These are phyloP conservation scores for Magnusiomyces clavatus DNA, from an alignment of 1,139 yeast species.

Conservation along the genomic window DNA sequence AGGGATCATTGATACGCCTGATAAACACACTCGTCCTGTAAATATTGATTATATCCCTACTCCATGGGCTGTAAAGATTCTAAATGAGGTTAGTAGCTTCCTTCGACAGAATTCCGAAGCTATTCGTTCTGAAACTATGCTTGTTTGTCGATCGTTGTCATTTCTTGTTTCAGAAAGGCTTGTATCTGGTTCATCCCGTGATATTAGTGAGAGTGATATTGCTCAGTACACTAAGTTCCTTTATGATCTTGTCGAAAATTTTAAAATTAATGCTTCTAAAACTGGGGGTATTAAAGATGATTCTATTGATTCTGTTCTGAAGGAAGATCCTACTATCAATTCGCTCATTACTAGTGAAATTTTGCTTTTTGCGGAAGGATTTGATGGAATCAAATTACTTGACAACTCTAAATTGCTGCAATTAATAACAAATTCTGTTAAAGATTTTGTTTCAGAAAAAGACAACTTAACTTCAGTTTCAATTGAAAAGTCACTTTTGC, in stretches of 20 bases:
- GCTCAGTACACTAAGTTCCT: constrained; percentile 5
- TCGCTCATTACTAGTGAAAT: not conserved
- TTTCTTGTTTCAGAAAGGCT: constrained; percentile 5
- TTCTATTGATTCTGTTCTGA: not conserved
- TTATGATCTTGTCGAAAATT: constrained; percentile 5
- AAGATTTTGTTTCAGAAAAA: too few relatives aligned
- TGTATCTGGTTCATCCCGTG: not conserved
- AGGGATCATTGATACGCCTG: not conserved
- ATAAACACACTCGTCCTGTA: not conserved
- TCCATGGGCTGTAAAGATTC: constrained; percentile 19
- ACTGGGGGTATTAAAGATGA: not conserved
- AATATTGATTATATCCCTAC: constrained; percentile 8
- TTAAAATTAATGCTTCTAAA: constrained; percentile 1
- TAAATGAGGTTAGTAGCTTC: constrained; percentile 17
- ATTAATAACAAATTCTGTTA: too few relatives aligned
- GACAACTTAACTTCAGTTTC: not conserved
- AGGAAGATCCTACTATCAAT: too few relatives aligned
- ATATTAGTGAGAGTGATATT: not conserved
- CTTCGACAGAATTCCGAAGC: constrained; percentile 23
- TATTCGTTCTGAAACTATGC: constrained; percentile 24
- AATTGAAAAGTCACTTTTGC: constrained; percentile 1
- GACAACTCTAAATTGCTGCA: not conserved
- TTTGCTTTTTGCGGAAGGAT: constrained; percentile 4
- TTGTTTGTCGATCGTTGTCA: constrained; percentile 21
- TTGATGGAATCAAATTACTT: constrained; percentile 2